These are phyloP conservation scores for Camillea tinctor DNA, from an alignment of 2,329 filamentous ascomycete genomes.

Conservation along the genomic window DNA sequence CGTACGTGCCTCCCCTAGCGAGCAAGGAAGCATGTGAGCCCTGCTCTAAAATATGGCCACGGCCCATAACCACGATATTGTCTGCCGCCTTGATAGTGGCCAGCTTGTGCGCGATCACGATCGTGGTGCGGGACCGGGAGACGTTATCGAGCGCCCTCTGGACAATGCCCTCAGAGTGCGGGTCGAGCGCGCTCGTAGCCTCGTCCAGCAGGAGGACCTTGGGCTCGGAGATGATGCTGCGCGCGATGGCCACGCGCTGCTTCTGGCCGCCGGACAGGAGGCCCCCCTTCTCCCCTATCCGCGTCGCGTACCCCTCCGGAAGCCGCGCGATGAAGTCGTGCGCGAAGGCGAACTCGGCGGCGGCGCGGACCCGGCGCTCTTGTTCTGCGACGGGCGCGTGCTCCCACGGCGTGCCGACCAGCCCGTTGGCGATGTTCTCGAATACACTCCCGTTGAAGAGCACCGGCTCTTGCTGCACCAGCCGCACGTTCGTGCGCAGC, in stretches of 20 bases:
- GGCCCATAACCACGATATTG: conserved; percentile 62
- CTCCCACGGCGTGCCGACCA: conserved; percentile 47
- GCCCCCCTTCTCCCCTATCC: conserved; percentile 79
- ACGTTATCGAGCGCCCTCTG: conserved; percentile 76
- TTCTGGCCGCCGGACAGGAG: conserved; percentile 87
- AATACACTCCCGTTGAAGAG: conserved; percentile 85
- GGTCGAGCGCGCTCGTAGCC: conserved; percentile 61
- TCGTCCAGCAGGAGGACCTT: conserved; percentile 72
- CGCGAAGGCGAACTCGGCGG: conserved; percentile 83
- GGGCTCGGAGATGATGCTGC: conserved; percentile 65
- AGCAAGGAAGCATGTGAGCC: conserved; percentile 21
- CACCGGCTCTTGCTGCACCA: conserved; percentile 87
- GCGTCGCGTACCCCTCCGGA: conserved; percentile 76
- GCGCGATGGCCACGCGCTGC: conserved; percentile 86
- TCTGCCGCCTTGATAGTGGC: conserved; percentile 91
- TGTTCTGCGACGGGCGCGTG: conserved; percentile 49
- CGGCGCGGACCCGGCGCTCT: conserved; percentile 56
- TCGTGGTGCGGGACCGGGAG: conserved; percentile 80
- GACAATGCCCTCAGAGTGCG: conserved; percentile 62
- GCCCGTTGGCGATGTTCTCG: conserved; percentile 77
- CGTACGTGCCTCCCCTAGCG: conserved; percentile 1
- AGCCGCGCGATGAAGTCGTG: conserved; percentile 85
- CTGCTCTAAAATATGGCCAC: conserved; percentile 13
- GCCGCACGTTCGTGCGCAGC: conserved; percentile 82
- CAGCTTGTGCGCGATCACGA: conserved; percentile 84